phyloP scores from a whole-genome alignment of 2,329 filamentous ascomycete species.

The Blumeriella jaapii region DNA sequence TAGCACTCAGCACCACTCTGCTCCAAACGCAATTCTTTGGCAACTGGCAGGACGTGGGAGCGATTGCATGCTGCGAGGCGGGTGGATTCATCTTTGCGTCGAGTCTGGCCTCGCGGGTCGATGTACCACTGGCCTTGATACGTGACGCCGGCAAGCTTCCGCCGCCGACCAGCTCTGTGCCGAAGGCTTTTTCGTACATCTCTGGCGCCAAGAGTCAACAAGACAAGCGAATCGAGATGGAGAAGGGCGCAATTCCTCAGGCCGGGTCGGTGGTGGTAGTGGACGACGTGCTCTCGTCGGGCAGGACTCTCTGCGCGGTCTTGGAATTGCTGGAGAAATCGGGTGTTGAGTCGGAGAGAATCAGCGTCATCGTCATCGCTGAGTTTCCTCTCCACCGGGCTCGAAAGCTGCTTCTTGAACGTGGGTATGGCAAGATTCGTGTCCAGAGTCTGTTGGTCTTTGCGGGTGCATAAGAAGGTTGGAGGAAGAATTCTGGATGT shows the following conservation, averaged over 20 bases:
- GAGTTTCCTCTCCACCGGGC: conserved; percentile 18
- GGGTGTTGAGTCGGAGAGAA: conserved; percentile 11
- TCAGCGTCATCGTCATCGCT: conserved; percentile 16
- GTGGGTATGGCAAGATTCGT: conserved; percentile 16
- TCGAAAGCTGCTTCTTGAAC: conserved; percentile 14
- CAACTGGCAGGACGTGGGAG: conserved; percentile 36
- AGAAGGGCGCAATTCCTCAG: conserved; percentile 30
- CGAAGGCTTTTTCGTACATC: conserved; percentile 40
- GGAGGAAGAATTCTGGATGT: too few relatives aligned
- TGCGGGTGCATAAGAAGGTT: conserved; percentile 12
- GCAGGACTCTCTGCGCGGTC: conserved; percentile 19
- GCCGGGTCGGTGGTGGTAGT: conserved; percentile 14
- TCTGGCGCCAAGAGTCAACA: conserved; percentile 30
- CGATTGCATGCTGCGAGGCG: conserved; percentile 41
- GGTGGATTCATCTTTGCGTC: conserved; percentile 47
- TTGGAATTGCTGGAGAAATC: conserved; percentile 15
- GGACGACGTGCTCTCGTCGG: conserved; percentile 20
- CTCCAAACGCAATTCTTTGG: conserved; percentile 35
- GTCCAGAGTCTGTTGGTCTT: conserved; percentile 20
- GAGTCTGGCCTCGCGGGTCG: conserved; percentile 32
- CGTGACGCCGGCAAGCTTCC: conserved; percentile 48
- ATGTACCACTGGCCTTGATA: conserved; percentile 37
- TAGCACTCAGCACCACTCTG: conserved; percentile 39
- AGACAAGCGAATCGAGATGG: conserved; percentile 39
- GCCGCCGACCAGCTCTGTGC: conserved; percentile 39